Percentiles rank a stretch among this genome's conserved stretches.
phyloP scores from a whole-genome alignment of 805 yeast species.

The Citeromyces nyonsensis region DNA sequence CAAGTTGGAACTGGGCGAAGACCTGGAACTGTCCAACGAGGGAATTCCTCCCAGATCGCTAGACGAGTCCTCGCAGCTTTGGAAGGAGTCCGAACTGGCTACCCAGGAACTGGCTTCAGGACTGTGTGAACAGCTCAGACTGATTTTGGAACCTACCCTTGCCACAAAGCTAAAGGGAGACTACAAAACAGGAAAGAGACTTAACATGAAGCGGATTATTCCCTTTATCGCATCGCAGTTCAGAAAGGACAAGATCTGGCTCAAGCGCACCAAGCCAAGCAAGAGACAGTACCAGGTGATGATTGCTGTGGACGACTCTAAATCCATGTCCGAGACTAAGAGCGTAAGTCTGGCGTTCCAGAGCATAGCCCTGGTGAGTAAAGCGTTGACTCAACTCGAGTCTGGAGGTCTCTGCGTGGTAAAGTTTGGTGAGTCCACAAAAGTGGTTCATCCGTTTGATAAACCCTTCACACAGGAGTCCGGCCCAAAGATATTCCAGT shows the following conservation, averaged over 20 bases:
- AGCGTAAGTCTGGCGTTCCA: conserved; percentile 88
- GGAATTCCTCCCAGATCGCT: conserved; percentile 27
- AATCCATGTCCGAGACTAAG: conserved; percentile 90
- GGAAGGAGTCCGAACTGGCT: conserved; percentile 75
- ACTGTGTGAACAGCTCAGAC: conserved; percentile 81
- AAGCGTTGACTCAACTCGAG: conserved; percentile 86
- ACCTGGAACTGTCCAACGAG: conserved; percentile 13
- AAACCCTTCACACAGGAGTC: conserved; percentile 71
- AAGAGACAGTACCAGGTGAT: conserved; percentile 94
- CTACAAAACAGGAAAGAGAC: conserved; percentile 90
- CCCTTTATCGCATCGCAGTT: conserved; percentile 96
- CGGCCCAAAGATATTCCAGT: conserved; percentile 72
- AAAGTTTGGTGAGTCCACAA: conserved; percentile 74
- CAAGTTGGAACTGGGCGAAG: conserved; percentile 14
- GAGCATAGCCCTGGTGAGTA: conserved; percentile 84
- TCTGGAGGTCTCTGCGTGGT: conserved; percentile 87
- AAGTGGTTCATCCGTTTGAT: conserved; percentile 81
- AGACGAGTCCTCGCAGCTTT: conserved; percentile 59
- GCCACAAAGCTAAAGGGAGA: conserved; percentile 95
- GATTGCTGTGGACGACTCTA: conserved; percentile 95
- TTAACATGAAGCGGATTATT: conserved; percentile 94
- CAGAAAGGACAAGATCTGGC: conserved; percentile 96
- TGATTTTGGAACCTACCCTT: conserved; percentile 87
- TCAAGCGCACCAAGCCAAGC: conserved; percentile 92
- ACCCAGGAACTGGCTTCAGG: conserved; percentile 81